Evolutionary conservation across 257 asterid genomes (phyloP), one percentile per base, ranked within the genome.

Genomic region (Penstemon eatonii): DNA sequence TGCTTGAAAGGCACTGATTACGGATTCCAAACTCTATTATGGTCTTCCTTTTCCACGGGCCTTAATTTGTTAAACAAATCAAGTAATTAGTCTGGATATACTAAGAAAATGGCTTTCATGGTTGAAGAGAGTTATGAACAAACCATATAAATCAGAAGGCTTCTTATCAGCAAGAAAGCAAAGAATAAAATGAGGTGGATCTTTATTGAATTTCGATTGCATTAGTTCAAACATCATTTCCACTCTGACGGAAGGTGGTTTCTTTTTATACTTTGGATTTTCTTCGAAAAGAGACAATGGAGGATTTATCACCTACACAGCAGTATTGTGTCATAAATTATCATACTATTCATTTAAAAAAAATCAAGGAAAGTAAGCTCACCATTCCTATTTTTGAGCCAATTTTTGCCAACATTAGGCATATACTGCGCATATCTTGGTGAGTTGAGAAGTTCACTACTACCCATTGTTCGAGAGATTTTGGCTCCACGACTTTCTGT

Each of bases 21-120:
- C 10, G 72, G 60, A 80, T 75, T 38, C 90, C 90, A 40, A 77
- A 74, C 70, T 78, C 76, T 47, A 68, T 3, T 44, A 82, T 78
- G 37, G 80, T 78, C 79, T 66, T 82, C 63, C 77, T 74, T 70
- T 85, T 85, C 86, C 90, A 82, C 2, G 80, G 81, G 66, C 88
- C 90, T 25, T 15, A 15, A 15, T 15, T 80, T 51, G 47, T 13
- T n/a, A 7, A 60, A 66, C 33, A 3, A 36, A 60, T 52, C 41
- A 11, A 0, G 8, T 61, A 7, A 53, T 53, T 37, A 43, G 62
- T 40, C 6, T 7, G 0, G 15, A n/a, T 41, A 15, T 8, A 43
- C 6, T 63, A 19, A 57, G 44, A 50, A n/a, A 49, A 56, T 2
- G 15, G 19, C 11, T 10, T 19, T 2, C 11, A 7, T 43, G 19